phyloP scores from a whole-genome alignment of 352 stramenopile species.

The Blastocystis sp. region DNA sequence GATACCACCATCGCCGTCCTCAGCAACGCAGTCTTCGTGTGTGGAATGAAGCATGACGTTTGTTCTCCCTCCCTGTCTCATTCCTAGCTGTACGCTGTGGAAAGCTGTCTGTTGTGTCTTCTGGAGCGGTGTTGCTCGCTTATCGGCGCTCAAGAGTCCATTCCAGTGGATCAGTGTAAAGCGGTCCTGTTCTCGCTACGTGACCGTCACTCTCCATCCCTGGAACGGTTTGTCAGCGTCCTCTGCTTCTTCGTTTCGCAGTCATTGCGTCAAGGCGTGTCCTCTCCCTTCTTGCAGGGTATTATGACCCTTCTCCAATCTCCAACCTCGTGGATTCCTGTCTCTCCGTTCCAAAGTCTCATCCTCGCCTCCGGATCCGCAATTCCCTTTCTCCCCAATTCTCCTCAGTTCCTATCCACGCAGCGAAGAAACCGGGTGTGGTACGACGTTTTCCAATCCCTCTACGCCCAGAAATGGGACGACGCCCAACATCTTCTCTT shows the following conservation, averaged over 20 bases:
- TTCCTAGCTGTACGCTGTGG: neutral
- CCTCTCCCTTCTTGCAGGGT: neutral
- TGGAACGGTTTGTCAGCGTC: neutral
- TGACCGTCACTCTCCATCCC: neutral
- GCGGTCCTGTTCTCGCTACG: neutral
- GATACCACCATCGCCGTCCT: neutral
- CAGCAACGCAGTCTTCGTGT: conserved; percentile 23
- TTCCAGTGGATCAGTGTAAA: neutral
- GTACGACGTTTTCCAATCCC: neutral
- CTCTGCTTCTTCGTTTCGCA: neutral
- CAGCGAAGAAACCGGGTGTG: neutral
- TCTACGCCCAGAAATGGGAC: too few species aligned
- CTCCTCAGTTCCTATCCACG: neutral
- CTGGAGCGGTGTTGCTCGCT: neutral
- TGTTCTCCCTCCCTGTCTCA: neutral
- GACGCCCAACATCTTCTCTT: neutral
- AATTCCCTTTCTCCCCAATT: neutral
- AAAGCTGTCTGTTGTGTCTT: neutral
- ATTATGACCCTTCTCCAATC: neutral
- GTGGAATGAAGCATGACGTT: neutral
- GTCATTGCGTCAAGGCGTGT: neutral
- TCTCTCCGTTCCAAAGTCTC: neutral
- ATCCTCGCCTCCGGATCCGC: neutral
- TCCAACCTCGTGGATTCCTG: neutral
- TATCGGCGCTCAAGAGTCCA: neutral